A percentile compares a stretch with the other conserved stretches of the same genome.
These are phyloP conservation scores for Trametes meyenii DNA, from an alignment of 768 basidiomycete species.

Conservation along the genomic window DNA sequence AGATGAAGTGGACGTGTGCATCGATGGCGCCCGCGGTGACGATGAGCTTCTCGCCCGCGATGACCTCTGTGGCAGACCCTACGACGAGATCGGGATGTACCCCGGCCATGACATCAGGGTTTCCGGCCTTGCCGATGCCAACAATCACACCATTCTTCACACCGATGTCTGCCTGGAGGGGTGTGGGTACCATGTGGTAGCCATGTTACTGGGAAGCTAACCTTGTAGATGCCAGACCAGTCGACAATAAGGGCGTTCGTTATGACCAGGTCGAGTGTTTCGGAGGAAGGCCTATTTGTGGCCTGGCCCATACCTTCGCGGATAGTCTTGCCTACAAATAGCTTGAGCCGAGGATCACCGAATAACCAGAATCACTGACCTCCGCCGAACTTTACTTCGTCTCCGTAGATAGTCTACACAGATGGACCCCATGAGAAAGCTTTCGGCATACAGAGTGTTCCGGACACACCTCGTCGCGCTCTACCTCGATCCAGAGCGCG, in stretches of 20 bases:
- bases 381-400: constrained; percentile 98
- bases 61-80: constrained; percentile 91
- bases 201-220: constrained; percentile 29
- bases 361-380: constrained; percentile 46
- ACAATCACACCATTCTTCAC: constrained; percentile 80
- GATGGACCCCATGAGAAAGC: not conserved
- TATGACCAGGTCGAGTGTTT: constrained; percentile 88
- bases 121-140: constrained; percentile 97
- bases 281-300: constrained; percentile 63
- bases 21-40: constrained; percentile 94
- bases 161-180: constrained; percentile 88
- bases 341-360: not conserved
- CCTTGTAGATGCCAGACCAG: constrained; percentile 96
- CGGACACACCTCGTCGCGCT: constrained; percentile 68
- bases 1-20: constrained; percentile 93
- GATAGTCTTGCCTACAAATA: constrained; percentile 75
- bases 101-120: constrained; percentile 88
- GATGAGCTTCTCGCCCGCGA: constrained; percentile 94
- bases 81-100: constrained; percentile 75
- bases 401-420: constrained; percentile 81
- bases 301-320: constrained; percentile 98
- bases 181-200: not conserved
- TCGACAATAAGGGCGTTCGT: constrained; percentile 95
- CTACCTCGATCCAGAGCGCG: constrained; percentile 88
- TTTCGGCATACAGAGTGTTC: not conserved